These are phyloP conservation scores for Taphrina deformans DNA, from an alignment of 1,139 yeast genomes.

Conservation along the genomic window DNA sequence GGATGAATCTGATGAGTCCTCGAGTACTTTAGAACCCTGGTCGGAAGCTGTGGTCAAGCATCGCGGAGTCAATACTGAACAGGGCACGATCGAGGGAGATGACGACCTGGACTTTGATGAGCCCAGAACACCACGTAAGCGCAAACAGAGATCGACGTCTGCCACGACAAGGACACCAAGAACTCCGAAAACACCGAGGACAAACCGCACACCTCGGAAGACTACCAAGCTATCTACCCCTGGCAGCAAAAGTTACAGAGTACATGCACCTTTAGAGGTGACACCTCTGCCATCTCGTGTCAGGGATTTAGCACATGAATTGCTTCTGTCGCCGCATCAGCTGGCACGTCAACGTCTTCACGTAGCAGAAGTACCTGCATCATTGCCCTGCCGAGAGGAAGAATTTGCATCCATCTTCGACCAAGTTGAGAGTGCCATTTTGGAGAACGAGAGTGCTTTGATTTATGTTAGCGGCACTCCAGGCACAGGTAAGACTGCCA, in stretches of 20 bases:
- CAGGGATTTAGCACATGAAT: constrained; percentile 5
- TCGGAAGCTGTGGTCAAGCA: background rate
- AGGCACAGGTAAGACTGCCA: constrained; percentile 96
- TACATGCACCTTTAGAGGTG: constrained; percentile 35
- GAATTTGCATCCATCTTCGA: constrained; percentile 75
- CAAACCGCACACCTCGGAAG: background rate
- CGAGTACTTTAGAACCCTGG: background rate
- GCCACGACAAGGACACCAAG: background rate
- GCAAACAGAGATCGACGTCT: background rate
- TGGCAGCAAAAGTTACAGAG: constrained; percentile 16
- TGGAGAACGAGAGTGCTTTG: constrained; percentile 74
- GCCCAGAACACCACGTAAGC: constrained; percentile 20
- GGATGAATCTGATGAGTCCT: background rate
- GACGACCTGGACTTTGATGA: background rate
- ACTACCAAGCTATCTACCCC: constrained; percentile 11
- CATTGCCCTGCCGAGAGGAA: constrained; percentile 83
- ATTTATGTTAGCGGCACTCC: constrained; percentile 95
- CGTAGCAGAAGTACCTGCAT: constrained; percentile 61
- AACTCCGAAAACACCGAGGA: constrained; percentile 10
- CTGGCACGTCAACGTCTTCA: constrained; percentile 63
- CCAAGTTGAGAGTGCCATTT: constrained; percentile 73
- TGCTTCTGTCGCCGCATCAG: constrained; percentile 47
- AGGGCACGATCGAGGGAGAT: background rate
- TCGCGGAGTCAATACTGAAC: background rate
- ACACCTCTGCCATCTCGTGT: constrained; percentile 40